Conservation (phyloP, 495 filamentous ascomycete species). For the Aspergillus sclerotiicarbonarius region DNA sequence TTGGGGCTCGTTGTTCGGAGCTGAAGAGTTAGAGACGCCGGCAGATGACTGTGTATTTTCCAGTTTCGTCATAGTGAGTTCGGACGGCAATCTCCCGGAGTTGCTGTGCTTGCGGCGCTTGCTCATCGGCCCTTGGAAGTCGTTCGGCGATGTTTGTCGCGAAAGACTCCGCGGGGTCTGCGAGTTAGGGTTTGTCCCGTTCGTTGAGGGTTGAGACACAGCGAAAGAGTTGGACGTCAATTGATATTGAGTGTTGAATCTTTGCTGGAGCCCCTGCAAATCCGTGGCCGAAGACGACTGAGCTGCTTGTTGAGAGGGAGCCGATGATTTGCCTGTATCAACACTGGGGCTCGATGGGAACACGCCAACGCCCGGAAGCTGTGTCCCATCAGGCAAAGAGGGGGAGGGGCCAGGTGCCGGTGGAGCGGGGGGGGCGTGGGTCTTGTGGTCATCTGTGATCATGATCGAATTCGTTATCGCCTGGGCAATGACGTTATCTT, state of each 20-base stretch:
- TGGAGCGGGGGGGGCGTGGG: constrained; percentile 52
- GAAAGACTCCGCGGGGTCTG: constrained; percentile 65
- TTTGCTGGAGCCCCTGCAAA: constrained; percentile 52
- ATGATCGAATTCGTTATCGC: constrained; percentile 82
- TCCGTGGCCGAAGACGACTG: constrained; percentile 48
- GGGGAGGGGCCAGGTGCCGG: constrained; percentile 35
- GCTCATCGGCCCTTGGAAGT: constrained; percentile 54
- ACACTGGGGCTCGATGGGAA: constrained; percentile 39
- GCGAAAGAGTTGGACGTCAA: constrained; percentile 36
- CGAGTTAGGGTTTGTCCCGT: constrained; percentile 39
- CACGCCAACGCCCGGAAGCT: constrained; percentile 45
- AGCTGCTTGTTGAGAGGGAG: constrained; percentile 27
- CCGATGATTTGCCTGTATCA: constrained; percentile 30
- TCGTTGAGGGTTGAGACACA: constrained; percentile 31
- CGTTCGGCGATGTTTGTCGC: constrained; percentile 66
- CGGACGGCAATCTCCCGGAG: constrained; percentile 63
- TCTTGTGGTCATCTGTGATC: constrained; percentile 98
- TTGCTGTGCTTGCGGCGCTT: constrained; percentile 77
- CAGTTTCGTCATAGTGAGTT: constrained; percentile 76
- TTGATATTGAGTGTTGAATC: constrained; percentile 46
- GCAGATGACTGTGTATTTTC: constrained; percentile 51
- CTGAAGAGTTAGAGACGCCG: constrained; percentile 20
- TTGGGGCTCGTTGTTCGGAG: constrained; percentile 36
- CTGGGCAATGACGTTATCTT: constrained; percentile 73
- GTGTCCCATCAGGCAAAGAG: constrained; percentile 40